phyloP scores from a whole-genome alignment of 2,329 filamentous ascomycete genomes.

The Mycosphaerella sp. region DNA sequence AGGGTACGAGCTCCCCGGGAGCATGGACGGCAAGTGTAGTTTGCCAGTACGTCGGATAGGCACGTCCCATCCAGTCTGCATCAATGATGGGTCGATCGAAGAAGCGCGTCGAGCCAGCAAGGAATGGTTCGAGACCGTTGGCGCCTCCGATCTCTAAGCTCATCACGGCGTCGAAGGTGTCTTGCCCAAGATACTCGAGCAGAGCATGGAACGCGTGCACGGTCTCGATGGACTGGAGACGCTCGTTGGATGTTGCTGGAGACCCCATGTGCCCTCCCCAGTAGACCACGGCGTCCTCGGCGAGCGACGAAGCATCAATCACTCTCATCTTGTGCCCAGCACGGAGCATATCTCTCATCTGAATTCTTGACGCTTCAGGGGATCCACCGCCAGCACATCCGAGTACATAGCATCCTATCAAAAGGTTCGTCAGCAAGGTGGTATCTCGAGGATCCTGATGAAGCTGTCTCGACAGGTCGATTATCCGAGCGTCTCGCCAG shows the following conservation, averaged over 20 bases:
- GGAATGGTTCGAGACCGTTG: conserved; percentile 55
- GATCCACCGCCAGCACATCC: conserved; percentile 56
- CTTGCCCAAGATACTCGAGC: conserved; percentile 45
- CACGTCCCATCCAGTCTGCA: conserved; percentile 43
- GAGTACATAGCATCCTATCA: conserved; percentile 48
- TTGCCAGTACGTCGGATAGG: conserved; percentile 42
- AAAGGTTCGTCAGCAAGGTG: too few species aligned
- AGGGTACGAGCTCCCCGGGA: conserved; percentile 39
- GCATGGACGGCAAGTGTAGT: conserved; percentile 41
- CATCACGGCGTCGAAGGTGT: conserved; percentile 51
- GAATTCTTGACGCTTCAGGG: conserved; percentile 48
- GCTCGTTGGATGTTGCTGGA: conserved; percentile 56
- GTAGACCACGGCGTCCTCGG: conserved; percentile 48
- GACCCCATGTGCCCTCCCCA: conserved; percentile 54
- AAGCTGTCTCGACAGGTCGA: too few species aligned
- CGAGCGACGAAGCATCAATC: conserved; percentile 46
- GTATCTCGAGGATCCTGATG: too few species aligned
- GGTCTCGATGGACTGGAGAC: conserved; percentile 51
- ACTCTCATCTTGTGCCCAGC: conserved; percentile 48
- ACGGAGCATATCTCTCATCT: conserved; percentile 47
- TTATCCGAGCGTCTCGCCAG: too few species aligned
- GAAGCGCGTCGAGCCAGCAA: conserved; percentile 49
- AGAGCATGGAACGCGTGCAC: conserved; percentile 40
- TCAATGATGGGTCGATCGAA: conserved; percentile 43
- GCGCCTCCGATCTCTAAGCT: conserved; percentile 61